Conservation (phyloP, 768 basidiomycete genomes). For the Boletales sp. region DNA sequence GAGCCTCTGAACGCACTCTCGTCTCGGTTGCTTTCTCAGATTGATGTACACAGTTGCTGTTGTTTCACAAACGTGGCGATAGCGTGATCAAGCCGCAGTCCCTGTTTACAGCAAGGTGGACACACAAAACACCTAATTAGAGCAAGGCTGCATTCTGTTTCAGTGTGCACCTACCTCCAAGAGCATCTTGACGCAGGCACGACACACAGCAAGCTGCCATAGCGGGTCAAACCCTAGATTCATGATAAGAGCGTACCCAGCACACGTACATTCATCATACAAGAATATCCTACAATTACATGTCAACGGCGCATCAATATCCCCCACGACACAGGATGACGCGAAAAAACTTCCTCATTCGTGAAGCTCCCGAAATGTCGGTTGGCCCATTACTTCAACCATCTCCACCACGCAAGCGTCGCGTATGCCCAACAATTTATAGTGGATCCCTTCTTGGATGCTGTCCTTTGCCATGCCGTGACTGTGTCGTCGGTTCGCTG, state of each 20-base stretch:
- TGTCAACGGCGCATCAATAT: neutral
- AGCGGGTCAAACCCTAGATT: slow-evolving; percentile 1
- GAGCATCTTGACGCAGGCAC: neutral
- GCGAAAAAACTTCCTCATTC: neutral
- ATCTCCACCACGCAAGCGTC: slow-evolving; percentile 2
- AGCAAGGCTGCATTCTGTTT: neutral
- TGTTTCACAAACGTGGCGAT: neutral
- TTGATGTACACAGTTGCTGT: neutral
- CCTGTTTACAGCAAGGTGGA: slow-evolving; percentile 16
- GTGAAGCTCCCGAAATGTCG: slow-evolving; percentile 1
- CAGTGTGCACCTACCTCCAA: slow-evolving; percentile 3
- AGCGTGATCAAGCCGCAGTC: slow-evolving; percentile 9
- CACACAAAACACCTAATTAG: slow-evolving; percentile 14
- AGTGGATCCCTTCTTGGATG: slow-evolving; percentile 1
- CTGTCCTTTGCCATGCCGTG: neutral
- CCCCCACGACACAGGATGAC: neutral
- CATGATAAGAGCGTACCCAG: neutral
- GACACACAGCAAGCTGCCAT: slow-evolving; percentile 13
- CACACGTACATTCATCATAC: neutral
- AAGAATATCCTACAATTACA: neutral
- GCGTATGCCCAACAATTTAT: neutral
- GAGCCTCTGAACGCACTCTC: neutral
- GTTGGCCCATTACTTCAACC: neutral
- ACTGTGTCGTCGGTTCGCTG: neutral
- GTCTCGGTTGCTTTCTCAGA: slow-evolving; percentile 1